Conservation (phyloP, 768 basidiomycete species). For the Leccinum rimulosum region DNA sequence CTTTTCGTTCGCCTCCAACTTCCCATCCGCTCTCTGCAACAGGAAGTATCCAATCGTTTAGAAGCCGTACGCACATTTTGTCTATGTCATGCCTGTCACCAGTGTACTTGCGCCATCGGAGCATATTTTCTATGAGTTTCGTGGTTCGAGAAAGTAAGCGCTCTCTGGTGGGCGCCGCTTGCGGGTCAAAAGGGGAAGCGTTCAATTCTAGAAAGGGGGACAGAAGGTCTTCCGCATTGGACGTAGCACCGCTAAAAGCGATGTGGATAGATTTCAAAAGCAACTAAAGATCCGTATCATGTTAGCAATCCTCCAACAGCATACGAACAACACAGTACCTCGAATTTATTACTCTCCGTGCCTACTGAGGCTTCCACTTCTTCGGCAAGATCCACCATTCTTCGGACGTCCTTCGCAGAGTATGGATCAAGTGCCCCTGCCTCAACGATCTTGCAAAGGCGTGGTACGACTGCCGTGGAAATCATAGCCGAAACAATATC, state of each 20-base stretch:
- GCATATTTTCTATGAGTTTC: conserved; percentile 72
- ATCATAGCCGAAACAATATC: conserved; percentile 88
- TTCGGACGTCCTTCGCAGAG: conserved; percentile 58
- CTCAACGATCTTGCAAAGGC: conserved; percentile 69
- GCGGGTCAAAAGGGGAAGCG: conserved; percentile 66
- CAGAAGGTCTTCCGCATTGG: conserved; percentile 48
- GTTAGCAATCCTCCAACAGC: conserved; percentile 9
- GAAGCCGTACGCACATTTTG: conserved; percentile 51
- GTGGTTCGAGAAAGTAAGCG: conserved; percentile 64
- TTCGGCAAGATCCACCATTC: conserved; percentile 72
- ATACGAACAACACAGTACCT: conserved; percentile 39
- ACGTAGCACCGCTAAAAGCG: conserved; percentile 54
- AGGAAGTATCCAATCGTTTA: conserved; percentile 58
- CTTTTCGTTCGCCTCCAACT: conserved; percentile 71
- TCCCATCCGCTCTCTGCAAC: conserved; percentile 82
- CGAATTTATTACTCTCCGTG: conserved; percentile 56
- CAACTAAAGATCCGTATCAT: conserved; percentile 36
- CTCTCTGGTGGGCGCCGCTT: conserved; percentile 64
- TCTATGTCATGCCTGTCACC: conserved; percentile 59
- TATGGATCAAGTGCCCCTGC: conserved; percentile 83
- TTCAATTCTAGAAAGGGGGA: conserved; percentile 46
- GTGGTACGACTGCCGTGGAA: conserved; percentile 76
- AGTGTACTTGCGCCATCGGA: conserved; percentile 74
- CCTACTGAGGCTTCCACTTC: conserved; percentile 78
- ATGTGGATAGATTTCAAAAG: conserved; percentile 53